Conservation (phyloP, 352 stramenopile genomes). For the Aphanomyces cochlioides region DNA sequence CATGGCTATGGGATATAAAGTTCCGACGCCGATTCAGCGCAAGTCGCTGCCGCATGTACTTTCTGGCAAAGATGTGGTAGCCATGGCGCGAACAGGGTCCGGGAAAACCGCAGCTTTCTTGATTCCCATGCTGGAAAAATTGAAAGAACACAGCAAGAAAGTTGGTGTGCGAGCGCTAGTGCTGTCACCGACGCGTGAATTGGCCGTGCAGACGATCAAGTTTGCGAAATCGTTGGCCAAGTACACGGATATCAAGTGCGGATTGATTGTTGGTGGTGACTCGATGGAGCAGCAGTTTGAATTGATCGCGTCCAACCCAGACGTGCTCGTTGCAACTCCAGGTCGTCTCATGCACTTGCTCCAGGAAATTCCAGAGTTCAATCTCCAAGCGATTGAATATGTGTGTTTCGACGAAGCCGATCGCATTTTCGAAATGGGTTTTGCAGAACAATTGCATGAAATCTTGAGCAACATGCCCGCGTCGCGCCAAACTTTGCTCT, state of each 20-base stretch:
- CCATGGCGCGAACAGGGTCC: constrained; percentile 97
- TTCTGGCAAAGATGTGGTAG: constrained; percentile 95
- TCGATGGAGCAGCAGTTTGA: constrained; percentile 98
- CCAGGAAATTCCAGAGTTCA: constrained; percentile 92
- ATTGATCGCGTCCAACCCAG: constrained; percentile 89
- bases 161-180: constrained; percentile 87
- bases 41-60: constrained; percentile 97
- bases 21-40: constrained; percentile 98
- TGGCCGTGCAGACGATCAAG: constrained; percentile 96
- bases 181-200: constrained; percentile 95
- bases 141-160: constrained; percentile 90
- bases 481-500: constrained; percentile 88
- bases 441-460: constrained; percentile 95
- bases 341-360: constrained; percentile 93
- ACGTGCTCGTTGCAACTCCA: constrained; percentile 93
- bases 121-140: constrained; percentile 96
- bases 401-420: constrained; percentile 99
- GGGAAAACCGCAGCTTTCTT: constrained; percentile 99
- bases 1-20: constrained; percentile 94
- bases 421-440: constrained; percentile 99
- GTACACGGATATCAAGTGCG: constrained; percentile 89
- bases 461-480: constrained; percentile 89
- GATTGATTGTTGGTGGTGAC: constrained; percentile 95
- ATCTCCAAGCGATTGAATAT: constrained; percentile 88
- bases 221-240: constrained; percentile 88